Base-by-base conservation (phyloP, 257 asterid species). In the Linaria vulgaris region DNA sequence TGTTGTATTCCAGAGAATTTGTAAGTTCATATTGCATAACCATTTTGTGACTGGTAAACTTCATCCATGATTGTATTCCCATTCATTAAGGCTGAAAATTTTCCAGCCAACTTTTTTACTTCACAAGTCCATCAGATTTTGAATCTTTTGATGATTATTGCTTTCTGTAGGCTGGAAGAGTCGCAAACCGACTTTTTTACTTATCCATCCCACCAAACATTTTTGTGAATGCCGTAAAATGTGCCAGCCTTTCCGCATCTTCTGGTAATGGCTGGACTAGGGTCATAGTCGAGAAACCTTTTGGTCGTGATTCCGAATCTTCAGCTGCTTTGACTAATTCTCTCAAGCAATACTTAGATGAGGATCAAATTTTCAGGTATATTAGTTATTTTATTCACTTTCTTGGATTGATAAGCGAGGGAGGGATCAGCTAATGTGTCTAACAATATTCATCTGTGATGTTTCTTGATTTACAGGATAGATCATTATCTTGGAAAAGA, bases 401-500 rank as follows among this genome's bases (percentile, higher is more conserved):
- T 10, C 22, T 0, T 34, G 23, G 41, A 59, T 69, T 46, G 31
- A 7, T 27, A 43, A 12, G 11, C 11, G n/a, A n/a, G n/a, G 1
- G 13, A 19, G 23, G 64, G 30, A 23, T 51, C 47, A 56, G 51
- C 68, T 19, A 57, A 20, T 23, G 5, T 21, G n/a, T 47, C 20
- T 15, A 16, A 43, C 16, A 38, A 46, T 52, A 45, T 48, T 12
- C 56, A 52, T 37, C 31, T 65, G 8, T 44, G 14, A 22, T 63
- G 54, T 8, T 54, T 38, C 15, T 56, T 21, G 19, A 13, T 43
- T 58, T 70, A 71, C 85, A 92, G 98, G 88, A 92, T 92, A 58
- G 98, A 92, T 74, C 98, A 92, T 76, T 92, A 92, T 81, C 96
- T 92, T 20, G 98, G 98, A 64, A 92, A 92, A 82, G 98, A 92